Base-by-base conservation (phyloP, 129 eudicot genomes). In the Flaveria trinervia region DNA sequence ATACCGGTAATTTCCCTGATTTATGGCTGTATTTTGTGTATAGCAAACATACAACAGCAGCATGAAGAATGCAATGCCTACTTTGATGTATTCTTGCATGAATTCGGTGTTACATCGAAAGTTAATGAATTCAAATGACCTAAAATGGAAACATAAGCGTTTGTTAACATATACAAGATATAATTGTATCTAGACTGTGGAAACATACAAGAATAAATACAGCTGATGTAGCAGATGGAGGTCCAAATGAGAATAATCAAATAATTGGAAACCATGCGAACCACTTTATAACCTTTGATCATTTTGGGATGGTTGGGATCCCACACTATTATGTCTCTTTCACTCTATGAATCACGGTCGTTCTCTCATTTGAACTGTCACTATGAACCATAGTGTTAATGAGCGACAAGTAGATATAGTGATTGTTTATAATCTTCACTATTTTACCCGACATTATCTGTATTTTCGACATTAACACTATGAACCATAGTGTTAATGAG, bases 11-110 rank as follows among this genome's bases (percentile, higher is more conserved):
- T 39, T 30, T 46, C 30, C 68, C 72, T 61, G 23, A 52, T 75
- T 43, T 68, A 22, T 44, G 45, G 30, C 65, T 54, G 54, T 71
- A 71, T 52, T 33, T 18, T 76, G 73, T 83, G 68, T 78, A 78
- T 74, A 64, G 14, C 52, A 48, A 74, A 44, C 20, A 76, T 68
- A 43, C 46, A 69, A 57, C 17, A 57, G 30, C 43, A 46, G 77
- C 77, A 15, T 81, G 72, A 68, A 60, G 44, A 67, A 55, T 77
- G 45, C 45, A 50, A 68, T 69, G 69, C 46, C 49, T 36, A 61
- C 18, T 52, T 72, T 17, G 43, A 52, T 36, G 28, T 65, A 23
- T 54, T 49, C 4, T 23, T 46, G 0, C 48, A 54, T 73, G 60
- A 73, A 25, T 73, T 41, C 9, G 17, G 72, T 17, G 5, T 30